Evolutionary conservation across 257 asterid species (phyloP), one percentile per base, ranked within the genome.

Genomic region (Dorcoceras hygrometricum): DNA sequence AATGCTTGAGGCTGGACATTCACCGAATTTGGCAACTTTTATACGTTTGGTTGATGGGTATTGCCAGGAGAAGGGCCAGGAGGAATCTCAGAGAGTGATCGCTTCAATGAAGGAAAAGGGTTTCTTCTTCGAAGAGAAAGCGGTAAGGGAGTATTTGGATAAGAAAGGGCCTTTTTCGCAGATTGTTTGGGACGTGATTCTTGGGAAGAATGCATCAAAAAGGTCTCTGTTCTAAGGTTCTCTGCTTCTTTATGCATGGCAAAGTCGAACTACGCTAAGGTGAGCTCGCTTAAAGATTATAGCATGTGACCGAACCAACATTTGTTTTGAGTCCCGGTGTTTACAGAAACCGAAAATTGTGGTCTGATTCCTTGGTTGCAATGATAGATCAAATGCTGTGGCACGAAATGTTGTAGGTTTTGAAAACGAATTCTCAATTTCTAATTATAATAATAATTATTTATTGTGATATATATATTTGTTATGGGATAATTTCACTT

Each of bases 131-230:
- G 95, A 92, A 63, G 96, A 84, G 75, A 89, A 89, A 77, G 76
- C 84, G 0, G 74, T 63, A n/a, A 79, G 75, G 78, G 94, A 89
- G 73, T 79, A 73, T 76, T 69, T 93, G 81, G 91, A 86, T 36
- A 93, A 88, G 90, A 89, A 81, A 64, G 95, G 96, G 0, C 95
- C 96, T 1, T 93, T 89, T 80, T 59, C 51, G 79, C 88, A 96
- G 51, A 34, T 74, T 84, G 91, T 88, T 26, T 93, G 95, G 97
- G 97, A 89, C 77, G 96, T 96, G 6, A 86, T 90, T 50, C 59
- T 93, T 23, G 96, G 98, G 54, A 83, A 74, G 39, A 89, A 84
- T 69, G 77, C 86, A 69, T 71, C 87, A 18, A 82, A 76, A 75
- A 79, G 78, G 71, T 79, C 89, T 65, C 63, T 80, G 32, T 84